These are phyloP conservation scores for Calonectria leucothoes DNA, from an alignment of 2,329 filamentous ascomycete species.

Conservation along the genomic window DNA sequence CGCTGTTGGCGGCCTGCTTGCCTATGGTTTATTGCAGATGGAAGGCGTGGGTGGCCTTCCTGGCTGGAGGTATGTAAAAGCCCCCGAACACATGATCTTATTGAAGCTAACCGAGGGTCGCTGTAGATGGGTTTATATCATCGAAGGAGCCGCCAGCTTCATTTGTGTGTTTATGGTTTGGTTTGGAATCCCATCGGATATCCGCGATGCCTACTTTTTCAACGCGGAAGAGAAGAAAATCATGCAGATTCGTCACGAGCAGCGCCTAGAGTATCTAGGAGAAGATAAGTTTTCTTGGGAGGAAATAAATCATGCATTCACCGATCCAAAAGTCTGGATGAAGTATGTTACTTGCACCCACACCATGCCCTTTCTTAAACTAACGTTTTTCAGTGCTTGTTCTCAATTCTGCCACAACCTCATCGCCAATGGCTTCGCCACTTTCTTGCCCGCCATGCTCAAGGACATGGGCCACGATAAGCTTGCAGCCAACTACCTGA, in stretches of 20 bases:
- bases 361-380: background rate
- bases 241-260: constrained; percentile 13
- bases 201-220: constrained; percentile 14
- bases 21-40: constrained; percentile 62
- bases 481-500: constrained; percentile 62
- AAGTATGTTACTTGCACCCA: constrained; percentile 32
- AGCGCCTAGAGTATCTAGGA: constrained; percentile 54
- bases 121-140: constrained; percentile 59
- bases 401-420: constrained; percentile 62
- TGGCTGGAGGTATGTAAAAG: constrained; percentile 51
- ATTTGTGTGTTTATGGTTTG: constrained; percentile 5
- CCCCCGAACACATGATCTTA: background rate
- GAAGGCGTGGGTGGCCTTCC: constrained; percentile 56
- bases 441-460: constrained; percentile 66
- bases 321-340: constrained; percentile 61
- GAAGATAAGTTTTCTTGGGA: constrained; percentile 58
- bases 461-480: constrained; percentile 59
- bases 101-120: background rate
- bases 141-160: constrained; percentile 52
- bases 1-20: constrained; percentile 53
- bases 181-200: constrained; percentile 17
- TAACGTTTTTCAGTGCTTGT: constrained; percentile 39
- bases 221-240: constrained; percentile 4
- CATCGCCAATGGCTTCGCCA: constrained; percentile 63
- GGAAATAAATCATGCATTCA: constrained; percentile 57